Base-by-base conservation (phyloP, 176 grass and related monocot genomes). In the Secale cereale region DNA sequence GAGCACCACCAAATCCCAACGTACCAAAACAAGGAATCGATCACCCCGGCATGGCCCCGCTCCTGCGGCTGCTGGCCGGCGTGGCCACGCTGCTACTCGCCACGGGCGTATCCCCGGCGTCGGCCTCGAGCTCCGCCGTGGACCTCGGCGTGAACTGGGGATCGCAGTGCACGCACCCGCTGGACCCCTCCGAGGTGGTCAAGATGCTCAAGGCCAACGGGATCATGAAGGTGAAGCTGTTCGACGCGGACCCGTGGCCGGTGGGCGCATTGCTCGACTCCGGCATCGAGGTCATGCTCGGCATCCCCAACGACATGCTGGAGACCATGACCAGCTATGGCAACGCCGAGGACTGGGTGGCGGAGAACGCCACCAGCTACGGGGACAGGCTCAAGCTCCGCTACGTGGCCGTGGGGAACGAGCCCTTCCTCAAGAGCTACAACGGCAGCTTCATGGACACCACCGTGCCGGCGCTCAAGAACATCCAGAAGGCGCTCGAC, bases 351-450 rank as follows among this genome's bases (percentile, higher is more conserved):
- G 81, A 82, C 56, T 97, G 91, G 94, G 94, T 97, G 37, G 79
- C 91, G 59, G 89, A 93, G 72, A 97, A 97, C 59, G 87, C 94
- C 80, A 94, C 91, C 23, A 36, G 30, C n/a, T 92, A 97, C 14
- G 59, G 78, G 16, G 66, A 87, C 32, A 86, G 83, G 70, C 87
- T 97, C 80, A 88, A 92, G 32, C 80, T 94, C 82, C 54, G 94
- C 75, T 97, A 97, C 50, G 94, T 97, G 25, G 94, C 94, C 1
- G 91, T 97, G 29, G 94, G 94, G 32, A 97, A 97, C 1, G 94
- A 97, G 87, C 94, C 94, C 0, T 97, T 94, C 69, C 81, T 97
- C 60, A 86, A 84, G 82, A 83, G 75, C 11, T 97, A 97, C 89
- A 97, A 97, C 26, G 94, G 91, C 7, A 86, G 87, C 0, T 88